Evolutionary conservation across 495 filamentous ascomycete genomes (phyloP).

Genomic region (Tuber brumale): DNA sequence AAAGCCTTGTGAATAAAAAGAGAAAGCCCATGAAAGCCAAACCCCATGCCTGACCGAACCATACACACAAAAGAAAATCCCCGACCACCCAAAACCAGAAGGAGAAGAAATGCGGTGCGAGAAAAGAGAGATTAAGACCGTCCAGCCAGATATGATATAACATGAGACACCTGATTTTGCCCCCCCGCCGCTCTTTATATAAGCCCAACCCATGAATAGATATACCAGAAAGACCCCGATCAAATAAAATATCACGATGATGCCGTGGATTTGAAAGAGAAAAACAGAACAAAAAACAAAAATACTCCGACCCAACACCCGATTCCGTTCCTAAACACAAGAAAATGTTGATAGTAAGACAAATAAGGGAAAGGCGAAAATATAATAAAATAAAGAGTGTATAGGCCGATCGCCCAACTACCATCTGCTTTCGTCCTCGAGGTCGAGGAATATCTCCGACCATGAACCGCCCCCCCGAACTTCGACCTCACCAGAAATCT

Average conservation of each 20-base stretch:
- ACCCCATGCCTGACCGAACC: background rate
- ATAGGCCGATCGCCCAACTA: background rate
- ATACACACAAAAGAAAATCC: background rate
- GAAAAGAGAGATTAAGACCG: background rate
- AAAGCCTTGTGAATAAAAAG: background rate
- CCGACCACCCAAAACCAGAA: background rate
- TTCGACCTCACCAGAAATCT: constrained; percentile 1
- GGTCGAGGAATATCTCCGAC: background rate
- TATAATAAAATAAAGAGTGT: background rate
- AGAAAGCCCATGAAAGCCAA: background rate
- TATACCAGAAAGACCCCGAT: background rate
- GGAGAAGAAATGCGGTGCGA: background rate
- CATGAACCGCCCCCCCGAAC: background rate
- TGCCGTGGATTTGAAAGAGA: constrained; percentile 5
- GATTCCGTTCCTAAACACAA: background rate
- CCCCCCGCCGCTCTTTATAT: background rate
- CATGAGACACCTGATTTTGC: background rate
- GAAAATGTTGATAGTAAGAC: background rate
- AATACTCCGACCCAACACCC: constrained; percentile 30
- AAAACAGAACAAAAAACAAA: constrained; percentile 29
- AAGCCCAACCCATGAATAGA: background rate
- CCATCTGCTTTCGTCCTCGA: background rate
- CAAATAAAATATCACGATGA: background rate
- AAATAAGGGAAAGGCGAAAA: background rate
- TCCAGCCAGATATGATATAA: background rate